Base-by-base conservation (phyloP, 1,284 basidiomycete genomes). In the Ceratobasidium sp. region DNA sequence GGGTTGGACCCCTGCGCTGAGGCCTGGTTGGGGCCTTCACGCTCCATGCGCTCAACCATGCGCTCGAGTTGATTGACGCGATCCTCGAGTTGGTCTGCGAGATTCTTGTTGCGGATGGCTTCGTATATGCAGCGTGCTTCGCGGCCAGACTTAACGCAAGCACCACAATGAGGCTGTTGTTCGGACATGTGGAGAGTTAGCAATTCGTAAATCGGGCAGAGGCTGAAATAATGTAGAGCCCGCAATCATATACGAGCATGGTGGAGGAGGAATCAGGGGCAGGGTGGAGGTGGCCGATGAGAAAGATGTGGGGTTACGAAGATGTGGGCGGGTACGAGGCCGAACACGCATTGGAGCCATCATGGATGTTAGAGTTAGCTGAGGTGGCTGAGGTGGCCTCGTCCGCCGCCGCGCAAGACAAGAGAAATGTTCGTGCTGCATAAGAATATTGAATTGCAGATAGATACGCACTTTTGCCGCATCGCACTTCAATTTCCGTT, bases 401-500 rank as follows among this genome's bases (percentile, higher is more conserved):
- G 34, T 8, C 48, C 21, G 48, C 6, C 21, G 48, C 48, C 45
- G 28, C 30, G 53, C 28, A 34, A 18, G 53, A 28, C 12, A 16
- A 26, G n/a, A 32, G 6, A 18, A 8, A 28, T 39, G 10, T n/a
- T 12, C 4, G 23, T 28, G 34, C 18, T 16, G 39, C 14, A 6
- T 8, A 59, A 9, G 6, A n/a, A 46, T 46, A 14, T 26, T 14
- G 43, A 32, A 21, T 18, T 2, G 1, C 8, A 18, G 18, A 18
- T 1, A 30, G 12, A 43, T 28, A 39, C 50, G 36, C 26, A 67
- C 64, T 39, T 67, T 67, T 10, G 41, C 34, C 3, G 73, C 73
- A 36, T 74, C 71, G 43, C 73, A 74, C 32, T 72, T 72, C 18
- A 74, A 45, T 30, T 74, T 74, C 32, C 73, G 71, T 46, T 72